These are phyloP conservation scores for Podospora bellae-mahoneyi DNA, from an alignment of 495 filamentous ascomycete species.

Conservation along the genomic window DNA sequence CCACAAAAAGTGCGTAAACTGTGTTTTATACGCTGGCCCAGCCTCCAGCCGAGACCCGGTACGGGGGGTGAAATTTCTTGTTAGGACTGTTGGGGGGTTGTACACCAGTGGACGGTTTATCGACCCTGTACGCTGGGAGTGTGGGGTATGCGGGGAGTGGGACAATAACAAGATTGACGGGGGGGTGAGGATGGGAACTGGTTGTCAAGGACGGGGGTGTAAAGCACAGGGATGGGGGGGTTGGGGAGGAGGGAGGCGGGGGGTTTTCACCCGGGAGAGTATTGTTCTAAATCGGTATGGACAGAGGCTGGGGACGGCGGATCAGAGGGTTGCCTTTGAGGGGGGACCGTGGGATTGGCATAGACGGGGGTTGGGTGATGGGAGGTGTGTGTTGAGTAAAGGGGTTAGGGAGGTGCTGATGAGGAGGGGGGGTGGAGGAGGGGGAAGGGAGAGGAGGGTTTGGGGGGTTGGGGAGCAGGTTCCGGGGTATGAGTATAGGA, in stretches of 20 bases:
- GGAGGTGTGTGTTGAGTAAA: slow-evolving; percentile 17
- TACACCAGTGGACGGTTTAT: slow-evolving; percentile 23
- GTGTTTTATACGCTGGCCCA: slow-evolving; percentile 18
- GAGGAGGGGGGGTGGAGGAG: slow-evolving; percentile 8
- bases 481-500: slow-evolving; percentile 21
- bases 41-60: background rate
- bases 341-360: slow-evolving; percentile 32
- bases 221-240: background rate
- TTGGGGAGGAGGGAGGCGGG: background rate
- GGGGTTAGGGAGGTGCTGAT: slow-evolving; percentile 19
- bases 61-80: slow-evolving; percentile 8
- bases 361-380: slow-evolving; percentile 25
- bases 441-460: slow-evolving; percentile 1
- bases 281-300: slow-evolving; percentile 32
- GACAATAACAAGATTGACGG: slow-evolving; percentile 22
- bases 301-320: slow-evolving; percentile 30
- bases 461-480: slow-evolving; percentile 24
- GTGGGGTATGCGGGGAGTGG: slow-evolving; percentile 30
- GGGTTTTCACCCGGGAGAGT: slow-evolving; percentile 15
- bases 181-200: background rate
- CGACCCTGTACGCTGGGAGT: slow-evolving; percentile 32
- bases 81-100: slow-evolving; percentile 28
- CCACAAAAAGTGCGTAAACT: slow-evolving; percentile 28
- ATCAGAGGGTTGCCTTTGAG: slow-evolving; percentile 24
- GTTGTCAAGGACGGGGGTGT: background rate